A percentile compares a stretch with the other conserved stretches of the same genome.
phyloP scores from a whole-genome alignment of 2,329 filamentous ascomycete species.

The Calonectria hawksworthii region DNA sequence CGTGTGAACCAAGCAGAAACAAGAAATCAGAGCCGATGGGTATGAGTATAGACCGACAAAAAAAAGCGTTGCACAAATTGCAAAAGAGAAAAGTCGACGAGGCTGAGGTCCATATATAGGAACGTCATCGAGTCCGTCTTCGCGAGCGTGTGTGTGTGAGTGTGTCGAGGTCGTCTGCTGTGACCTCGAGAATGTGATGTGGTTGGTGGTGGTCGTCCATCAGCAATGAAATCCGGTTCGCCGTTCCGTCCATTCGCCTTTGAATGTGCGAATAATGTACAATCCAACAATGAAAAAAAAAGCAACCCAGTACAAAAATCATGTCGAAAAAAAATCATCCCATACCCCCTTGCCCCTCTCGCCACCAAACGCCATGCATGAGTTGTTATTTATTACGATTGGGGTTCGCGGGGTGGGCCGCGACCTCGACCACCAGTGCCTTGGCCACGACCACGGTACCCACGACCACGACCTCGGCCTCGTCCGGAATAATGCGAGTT shows the following conservation, averaged over 20 bases:
- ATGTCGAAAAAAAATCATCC: conserved; percentile 46
- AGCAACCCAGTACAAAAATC: conserved; percentile 47
- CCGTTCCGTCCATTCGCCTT: conserved; percentile 54
- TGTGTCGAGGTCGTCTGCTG: conserved; percentile 25
- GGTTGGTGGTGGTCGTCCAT: conserved; percentile 47
- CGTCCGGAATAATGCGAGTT: conserved; percentile 52
- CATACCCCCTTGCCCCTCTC: conserved; percentile 33
- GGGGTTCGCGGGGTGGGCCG: conserved; percentile 52
- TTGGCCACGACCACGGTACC: conserved; percentile 56
- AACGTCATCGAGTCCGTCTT: conserved; percentile 38
- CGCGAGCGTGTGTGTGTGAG: conserved; percentile 15
- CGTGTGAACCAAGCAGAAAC: conserved; percentile 48
- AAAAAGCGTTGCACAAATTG: conserved; percentile 36
- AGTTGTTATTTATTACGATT: conserved; percentile 50
- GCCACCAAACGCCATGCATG: conserved; percentile 46
- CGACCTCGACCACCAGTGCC: conserved; percentile 52
- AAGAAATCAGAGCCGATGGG: conserved; percentile 50
- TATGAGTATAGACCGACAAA: conserved; percentile 47
- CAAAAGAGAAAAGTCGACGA: conserved; percentile 41
- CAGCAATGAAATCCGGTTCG: conserved; percentile 51
- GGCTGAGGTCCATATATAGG: conserved; percentile 31
- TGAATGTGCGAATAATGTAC: conserved; percentile 58
- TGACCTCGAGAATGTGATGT: conserved; percentile 37
- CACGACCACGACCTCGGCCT: conserved; percentile 55
- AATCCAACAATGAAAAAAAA: conserved; percentile 55